Evolutionary conservation across 306 rosid genomes (phyloP).

Genomic region (Citrullus amarus): DNA sequence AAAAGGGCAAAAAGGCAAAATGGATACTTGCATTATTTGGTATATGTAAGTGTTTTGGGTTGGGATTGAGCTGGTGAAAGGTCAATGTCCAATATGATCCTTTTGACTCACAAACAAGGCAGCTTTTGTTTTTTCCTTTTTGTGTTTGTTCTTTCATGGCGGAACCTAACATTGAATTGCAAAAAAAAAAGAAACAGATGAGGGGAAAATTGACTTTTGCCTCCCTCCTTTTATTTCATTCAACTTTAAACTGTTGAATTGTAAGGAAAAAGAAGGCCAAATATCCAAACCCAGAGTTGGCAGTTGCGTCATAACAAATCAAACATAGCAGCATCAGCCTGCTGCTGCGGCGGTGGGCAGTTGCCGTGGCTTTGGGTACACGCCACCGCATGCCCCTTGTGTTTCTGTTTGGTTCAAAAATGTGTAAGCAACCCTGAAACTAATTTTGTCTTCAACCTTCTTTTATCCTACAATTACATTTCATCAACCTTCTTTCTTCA

Average conservation of each 20-base stretch:
- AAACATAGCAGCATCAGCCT: neutral
- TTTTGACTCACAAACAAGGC: neutral
- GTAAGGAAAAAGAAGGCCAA: neutral
- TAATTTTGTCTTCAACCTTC: conserved; percentile 2
- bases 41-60: neutral
- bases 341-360: neutral
- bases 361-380: conserved; percentile 1
- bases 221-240: too few relatives aligned
- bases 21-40: neutral
- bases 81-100: neutral
- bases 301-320: neutral
- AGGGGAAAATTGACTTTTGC: neutral
- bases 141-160: neutral
- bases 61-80: neutral
- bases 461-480: neutral
- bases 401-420: neutral
- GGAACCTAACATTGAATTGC: neutral
- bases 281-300: neutral
- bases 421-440: neutral
- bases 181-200: neutral
- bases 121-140: neutral
- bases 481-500: neutral
- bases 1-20: neutral
- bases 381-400: neutral
- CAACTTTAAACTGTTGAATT: neutral